Evolutionary conservation across 2,329 filamentous ascomycete species (phyloP), one percentile per base, ranked within the genome.

Genomic region (Neocucurbitaria cava): DNA sequence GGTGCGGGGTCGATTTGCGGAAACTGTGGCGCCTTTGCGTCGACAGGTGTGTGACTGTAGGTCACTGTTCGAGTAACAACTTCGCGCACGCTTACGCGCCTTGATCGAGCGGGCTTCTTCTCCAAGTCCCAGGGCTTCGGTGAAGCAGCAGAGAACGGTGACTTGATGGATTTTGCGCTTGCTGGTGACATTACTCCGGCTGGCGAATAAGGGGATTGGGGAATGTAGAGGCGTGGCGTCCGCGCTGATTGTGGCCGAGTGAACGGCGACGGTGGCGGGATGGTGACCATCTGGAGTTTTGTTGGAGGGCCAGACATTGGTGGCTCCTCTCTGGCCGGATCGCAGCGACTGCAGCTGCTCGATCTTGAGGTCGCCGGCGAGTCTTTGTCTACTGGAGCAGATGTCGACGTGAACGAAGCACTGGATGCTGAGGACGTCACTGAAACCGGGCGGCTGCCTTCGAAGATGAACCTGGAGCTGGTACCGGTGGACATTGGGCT

Each of bases 61-160:
- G 91, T 96, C 55, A 96, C 91, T 15, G 92, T 97, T 65, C 92
- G 85, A n/a, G 93, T 97, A 48, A 97, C 90, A 4, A 97, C 92
- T 75, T 97, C 92, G 49, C 91, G 83, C 54, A 97, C 92, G 70
- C 83, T 87, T 49, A 88, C 84, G 55, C 85, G 82, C 65, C 86
- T 87, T 48, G 73, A 68, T 46, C 85, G 78, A 66, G 77, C 83
- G 41, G 83, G 83, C 76, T 89, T 91, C 66, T 88, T 83, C 7
- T 89, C 88, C 5, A 87, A 78, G 54, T 90, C 88, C 90, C 90
- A 93, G 72, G 95, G 90, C 59, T 90, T 90, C 8, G 89, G 89
- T 10, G 91, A 92, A 57, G 85, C 82, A 40, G 88, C 86, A 65
- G 87, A 90, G 70, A 90, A 95, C 0, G 93, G 91, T 26, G 92